phyloP scores from a whole-genome alignment of 495 filamentous ascomycete species.

The Talaromyces adpressus region DNA sequence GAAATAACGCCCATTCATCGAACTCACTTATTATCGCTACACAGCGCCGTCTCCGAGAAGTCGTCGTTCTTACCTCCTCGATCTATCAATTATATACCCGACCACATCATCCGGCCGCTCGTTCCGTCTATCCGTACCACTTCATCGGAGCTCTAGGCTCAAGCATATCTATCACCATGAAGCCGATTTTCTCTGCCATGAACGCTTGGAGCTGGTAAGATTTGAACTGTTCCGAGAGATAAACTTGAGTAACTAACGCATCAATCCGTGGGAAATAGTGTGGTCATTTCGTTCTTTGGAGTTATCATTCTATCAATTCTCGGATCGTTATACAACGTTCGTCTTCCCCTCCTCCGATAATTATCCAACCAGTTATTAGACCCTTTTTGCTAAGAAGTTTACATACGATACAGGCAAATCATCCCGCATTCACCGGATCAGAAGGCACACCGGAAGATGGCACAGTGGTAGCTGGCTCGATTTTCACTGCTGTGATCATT shows the following conservation, averaged over 20 bases:
- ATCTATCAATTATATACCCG: not conserved
- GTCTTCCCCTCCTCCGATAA: conserved; percentile 11
- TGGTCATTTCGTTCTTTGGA: conserved; percentile 81
- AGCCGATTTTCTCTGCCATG: conserved; percentile 81
- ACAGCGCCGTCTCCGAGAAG: not conserved
- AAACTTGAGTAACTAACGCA: not conserved
- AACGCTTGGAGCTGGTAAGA: conserved; percentile 89
- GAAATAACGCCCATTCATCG: not conserved
- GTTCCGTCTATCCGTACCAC: not conserved
- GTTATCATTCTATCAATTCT: conserved; percentile 83
- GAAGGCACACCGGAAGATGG: conserved; percentile 68
- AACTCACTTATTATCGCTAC: not conserved
- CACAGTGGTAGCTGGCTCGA: conserved; percentile 66
- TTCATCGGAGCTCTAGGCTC: not conserved
- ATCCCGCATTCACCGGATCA: conserved; percentile 74
- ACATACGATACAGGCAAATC: conserved; percentile 43
- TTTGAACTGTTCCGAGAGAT: not conserved
- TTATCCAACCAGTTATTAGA: too few species aligned
- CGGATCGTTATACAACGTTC: conserved; percentile 68
- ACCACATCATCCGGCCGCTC: not conserved
- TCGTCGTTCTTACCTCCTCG: not conserved
- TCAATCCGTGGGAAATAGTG: conserved; percentile 40
- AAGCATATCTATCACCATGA: conserved; percentile 46
- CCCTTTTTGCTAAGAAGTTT: not conserved
- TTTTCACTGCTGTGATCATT: conserved; percentile 78